These are phyloP conservation scores for Astrephomene gubernaculifera DNA, from an alignment of 139 green algal genomes.

Conservation along the genomic window DNA sequence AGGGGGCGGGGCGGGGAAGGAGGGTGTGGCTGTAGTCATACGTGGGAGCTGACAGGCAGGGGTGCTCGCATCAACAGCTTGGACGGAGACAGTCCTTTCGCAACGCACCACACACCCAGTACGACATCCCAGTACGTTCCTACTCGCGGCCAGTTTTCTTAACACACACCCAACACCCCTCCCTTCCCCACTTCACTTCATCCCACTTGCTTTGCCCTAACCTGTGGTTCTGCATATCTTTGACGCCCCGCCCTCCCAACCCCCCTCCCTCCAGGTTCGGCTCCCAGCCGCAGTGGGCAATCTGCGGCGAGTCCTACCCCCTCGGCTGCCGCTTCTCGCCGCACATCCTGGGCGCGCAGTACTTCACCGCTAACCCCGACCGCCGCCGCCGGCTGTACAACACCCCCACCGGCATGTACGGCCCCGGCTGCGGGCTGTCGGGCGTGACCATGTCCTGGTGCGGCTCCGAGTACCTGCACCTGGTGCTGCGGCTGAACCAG, in stretches of 20 bases:
- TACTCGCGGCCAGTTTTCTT: too few species aligned
- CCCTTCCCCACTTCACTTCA: too few species aligned
- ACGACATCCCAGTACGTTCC: too few species aligned
- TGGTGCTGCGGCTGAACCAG: constrained; percentile 76
- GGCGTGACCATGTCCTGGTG: constrained; percentile 79
- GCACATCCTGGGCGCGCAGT: constrained; percentile 65
- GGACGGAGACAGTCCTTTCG: too few species aligned
- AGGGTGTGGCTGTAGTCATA: too few species aligned
- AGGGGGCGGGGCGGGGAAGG: too few species aligned
- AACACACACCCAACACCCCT: too few species aligned
- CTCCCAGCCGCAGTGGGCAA: constrained; percentile 86
- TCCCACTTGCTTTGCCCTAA: too few species aligned
- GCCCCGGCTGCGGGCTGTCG: constrained; percentile 51
- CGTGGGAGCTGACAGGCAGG: too few species aligned
- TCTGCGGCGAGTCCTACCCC: constrained; percentile 88
- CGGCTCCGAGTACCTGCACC: constrained; percentile 88
- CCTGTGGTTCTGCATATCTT: too few species aligned
- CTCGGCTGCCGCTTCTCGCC: constrained; percentile 87
- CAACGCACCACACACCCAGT: too few species aligned
- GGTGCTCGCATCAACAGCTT: too few species aligned
- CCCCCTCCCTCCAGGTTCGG: constrained; percentile 69
- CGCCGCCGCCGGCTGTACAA: constrained; percentile 82
- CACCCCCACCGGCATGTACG: constrained; percentile 54
- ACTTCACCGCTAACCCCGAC: constrained; percentile 85
- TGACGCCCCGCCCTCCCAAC: background rate